Percentiles rank a stretch among this genome's conserved stretches.
phyloP scores from a whole-genome alignment of 805 yeast genomes.

The Barnettozyma californica region DNA sequence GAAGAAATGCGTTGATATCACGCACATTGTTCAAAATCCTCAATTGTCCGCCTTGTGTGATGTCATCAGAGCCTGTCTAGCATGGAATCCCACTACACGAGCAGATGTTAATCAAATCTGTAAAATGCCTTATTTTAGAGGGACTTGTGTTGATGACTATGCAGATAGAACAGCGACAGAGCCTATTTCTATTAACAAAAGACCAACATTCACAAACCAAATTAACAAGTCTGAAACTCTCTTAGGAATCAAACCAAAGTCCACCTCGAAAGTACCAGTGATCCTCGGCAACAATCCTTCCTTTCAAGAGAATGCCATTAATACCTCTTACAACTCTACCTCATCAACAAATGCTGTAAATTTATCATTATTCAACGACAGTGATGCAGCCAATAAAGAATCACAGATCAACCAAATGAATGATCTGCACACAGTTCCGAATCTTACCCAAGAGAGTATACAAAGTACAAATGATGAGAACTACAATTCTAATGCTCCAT shows the following conservation, averaged over 20 bases:
- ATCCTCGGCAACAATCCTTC: neutral
- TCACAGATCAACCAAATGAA: neutral
- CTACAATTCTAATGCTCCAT: neutral
- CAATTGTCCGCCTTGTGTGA: constrained; percentile 34
- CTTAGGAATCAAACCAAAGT: constrained; percentile 10
- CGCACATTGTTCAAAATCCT: constrained; percentile 40
- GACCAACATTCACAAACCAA: constrained; percentile 3
- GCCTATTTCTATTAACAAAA: neutral
- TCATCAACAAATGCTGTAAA: constrained; percentile 6
- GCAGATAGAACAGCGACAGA: neutral
- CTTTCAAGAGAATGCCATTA: neutral
- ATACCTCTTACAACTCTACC: constrained; percentile 3
- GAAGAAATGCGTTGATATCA: constrained; percentile 44
- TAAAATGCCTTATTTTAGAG: constrained; percentile 48
- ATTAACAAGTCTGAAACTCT: constrained; percentile 13
- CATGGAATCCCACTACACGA: constrained; percentile 77
- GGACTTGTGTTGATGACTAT: constrained; percentile 31
- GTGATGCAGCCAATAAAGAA: constrained; percentile 1
- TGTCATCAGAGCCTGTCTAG: constrained; percentile 46
- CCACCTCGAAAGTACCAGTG: neutral
- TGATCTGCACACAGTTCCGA: constrained; percentile 9
- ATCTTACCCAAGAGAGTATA: constrained; percentile 10
- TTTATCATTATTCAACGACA: constrained; percentile 9
- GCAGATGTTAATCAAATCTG: constrained; percentile 45
- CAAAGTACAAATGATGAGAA: constrained; percentile 16